These are phyloP conservation scores for Phialocephala subalpina DNA, from an alignment of 2,329 filamentous ascomycete species.

Conservation along the genomic window DNA sequence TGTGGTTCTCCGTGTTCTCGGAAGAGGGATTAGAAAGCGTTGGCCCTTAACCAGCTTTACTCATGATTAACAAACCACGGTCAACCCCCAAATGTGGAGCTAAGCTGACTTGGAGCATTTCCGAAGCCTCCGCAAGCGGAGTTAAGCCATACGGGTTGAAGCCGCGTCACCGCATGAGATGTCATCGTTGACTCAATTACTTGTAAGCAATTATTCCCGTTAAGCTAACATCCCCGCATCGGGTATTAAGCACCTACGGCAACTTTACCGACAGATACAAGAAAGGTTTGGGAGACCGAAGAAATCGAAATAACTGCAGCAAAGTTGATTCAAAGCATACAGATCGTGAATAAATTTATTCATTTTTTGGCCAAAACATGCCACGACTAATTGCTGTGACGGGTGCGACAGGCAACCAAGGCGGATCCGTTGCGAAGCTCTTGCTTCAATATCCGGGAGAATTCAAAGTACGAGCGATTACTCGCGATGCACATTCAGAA, in stretches of 20 bases:
- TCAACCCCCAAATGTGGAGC: not conserved
- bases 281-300: not conserved
- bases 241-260: not conserved
- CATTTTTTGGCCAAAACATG: not conserved
- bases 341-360: not conserved
- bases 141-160: not conserved
- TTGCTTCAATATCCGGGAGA: not conserved
- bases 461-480: slow-evolving; percentile 3
- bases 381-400: not conserved
- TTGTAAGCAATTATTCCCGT: slow-evolving; percentile 5
- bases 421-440: not conserved
- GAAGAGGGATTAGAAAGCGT: not conserved
- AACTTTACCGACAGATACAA: not conserved
- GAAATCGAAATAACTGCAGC: not conserved
- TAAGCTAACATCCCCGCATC: not conserved
- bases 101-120: not conserved
- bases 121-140: not conserved
- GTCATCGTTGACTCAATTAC: slow-evolving; percentile 2
- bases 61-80: not conserved
- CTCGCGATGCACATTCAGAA: not conserved
- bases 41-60: not conserved
- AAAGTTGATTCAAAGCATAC: not conserved
- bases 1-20: not conserved
- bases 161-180: not conserved
- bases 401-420: slow-evolving; percentile 3